Conservation (phyloP, 495 filamentous ascomycete genomes). For the Rusavskia elegans region DNA sequence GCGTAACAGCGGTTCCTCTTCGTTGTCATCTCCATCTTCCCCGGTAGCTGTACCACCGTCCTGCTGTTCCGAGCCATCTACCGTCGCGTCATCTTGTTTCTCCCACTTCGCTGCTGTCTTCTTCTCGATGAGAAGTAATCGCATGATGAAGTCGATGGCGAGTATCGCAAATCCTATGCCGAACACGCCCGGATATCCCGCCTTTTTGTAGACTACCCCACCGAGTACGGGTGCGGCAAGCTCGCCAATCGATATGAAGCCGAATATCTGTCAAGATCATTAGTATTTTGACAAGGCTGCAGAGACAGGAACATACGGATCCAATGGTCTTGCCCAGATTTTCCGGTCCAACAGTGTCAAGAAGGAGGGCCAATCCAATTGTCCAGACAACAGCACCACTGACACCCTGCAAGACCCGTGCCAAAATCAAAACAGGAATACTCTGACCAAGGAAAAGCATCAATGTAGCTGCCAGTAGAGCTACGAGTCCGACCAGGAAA, state of each 20-base stretch:
- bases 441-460: constrained; percentile 37
- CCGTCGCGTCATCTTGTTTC: constrained; percentile 5
- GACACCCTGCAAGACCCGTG: constrained; percentile 44
- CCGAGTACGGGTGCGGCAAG: constrained; percentile 42
- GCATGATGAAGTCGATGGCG: constrained; percentile 45
- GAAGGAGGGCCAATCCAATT: constrained; percentile 41
- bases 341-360: constrained; percentile 37
- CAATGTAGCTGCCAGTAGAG: constrained; percentile 39
- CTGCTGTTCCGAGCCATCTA: constrained; percentile 3
- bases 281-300: neutral
- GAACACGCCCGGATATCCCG: constrained; percentile 45
- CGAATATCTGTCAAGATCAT: constrained; percentile 25
- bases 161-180: constrained; percentile 40
- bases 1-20: constrained; percentile 21
- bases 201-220: constrained; percentile 41
- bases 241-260: constrained; percentile 32
- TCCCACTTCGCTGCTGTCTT: constrained; percentile 19
- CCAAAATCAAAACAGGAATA: constrained; percentile 34
- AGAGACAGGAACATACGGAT: constrained; percentile 9
- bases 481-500: constrained; percentile 39
- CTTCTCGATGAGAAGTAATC: constrained; percentile 48
- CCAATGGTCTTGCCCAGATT: constrained; percentile 40
- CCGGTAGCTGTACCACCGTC: constrained; percentile 2
- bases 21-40: constrained; percentile 11
- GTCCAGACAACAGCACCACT: constrained; percentile 50